Conservation (phyloP, 768 basidiomycete genomes). For the Pleurotus salmoneostramineus region DNA sequence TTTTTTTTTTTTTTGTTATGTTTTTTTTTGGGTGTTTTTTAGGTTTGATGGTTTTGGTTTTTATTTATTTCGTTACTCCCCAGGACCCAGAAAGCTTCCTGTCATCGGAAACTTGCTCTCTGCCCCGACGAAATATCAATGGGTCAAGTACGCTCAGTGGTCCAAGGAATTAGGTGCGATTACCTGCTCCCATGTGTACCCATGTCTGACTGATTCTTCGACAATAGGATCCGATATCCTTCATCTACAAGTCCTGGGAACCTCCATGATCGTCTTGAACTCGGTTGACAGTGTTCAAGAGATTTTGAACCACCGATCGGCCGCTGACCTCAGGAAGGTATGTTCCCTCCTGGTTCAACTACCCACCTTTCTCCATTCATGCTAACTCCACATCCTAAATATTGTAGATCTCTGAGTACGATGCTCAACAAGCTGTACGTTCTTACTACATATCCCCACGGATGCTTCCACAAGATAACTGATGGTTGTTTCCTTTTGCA, state of each 20-base stretch:
- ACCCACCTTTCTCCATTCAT: neutral
- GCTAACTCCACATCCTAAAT: neutral
- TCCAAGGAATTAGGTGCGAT: conserved; percentile 15
- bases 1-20: too few relatives aligned
- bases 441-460: neutral
- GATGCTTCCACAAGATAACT: neutral
- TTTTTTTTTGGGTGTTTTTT: too few relatives aligned
- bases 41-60: too few relatives aligned
- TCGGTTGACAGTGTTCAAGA: conserved; percentile 29
- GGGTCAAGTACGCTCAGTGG: conserved; percentile 18
- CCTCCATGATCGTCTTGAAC: conserved; percentile 31
- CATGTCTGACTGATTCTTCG: neutral
- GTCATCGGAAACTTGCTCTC: conserved; percentile 21
- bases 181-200: too few relatives aligned
- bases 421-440: conserved; percentile 23
- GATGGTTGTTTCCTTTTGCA: neutral
- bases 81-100: conserved; percentile 19
- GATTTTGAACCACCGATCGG: conserved; percentile 35
- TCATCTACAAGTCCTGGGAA: conserved; percentile 24
- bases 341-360: neutral
- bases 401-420: conserved; percentile 16
- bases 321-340: conserved; percentile 37
- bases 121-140: conserved; percentile 14
- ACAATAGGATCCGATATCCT: conserved; percentile 25
- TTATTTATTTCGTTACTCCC: too few relatives aligned